phyloP scores from a whole-genome alignment of 2,329 filamentous ascomycete genomes.

The Ascochyta pisi region DNA sequence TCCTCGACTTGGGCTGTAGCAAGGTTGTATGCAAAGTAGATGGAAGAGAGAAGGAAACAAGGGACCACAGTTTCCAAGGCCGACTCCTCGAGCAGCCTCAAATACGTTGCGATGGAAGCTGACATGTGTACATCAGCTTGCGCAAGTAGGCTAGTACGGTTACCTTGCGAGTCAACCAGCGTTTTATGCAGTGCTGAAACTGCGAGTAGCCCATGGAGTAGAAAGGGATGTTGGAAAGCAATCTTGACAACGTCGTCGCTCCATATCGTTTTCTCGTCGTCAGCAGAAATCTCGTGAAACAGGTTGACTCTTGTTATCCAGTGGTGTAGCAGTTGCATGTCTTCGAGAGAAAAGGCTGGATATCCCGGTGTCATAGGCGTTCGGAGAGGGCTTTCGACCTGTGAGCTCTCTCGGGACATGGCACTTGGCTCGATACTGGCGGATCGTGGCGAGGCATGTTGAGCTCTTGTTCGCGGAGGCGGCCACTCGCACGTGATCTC shows the following conservation, averaged over 20 bases:
- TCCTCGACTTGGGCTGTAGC: slow-evolving; percentile 34
- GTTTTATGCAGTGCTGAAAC: slow-evolving; percentile 41
- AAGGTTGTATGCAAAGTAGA: slow-evolving; percentile 39
- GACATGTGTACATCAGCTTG: slow-evolving; percentile 40
- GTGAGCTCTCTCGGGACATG: slow-evolving; percentile 17
- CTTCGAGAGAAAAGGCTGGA: slow-evolving; percentile 15
- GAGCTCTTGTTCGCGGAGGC: neutral
- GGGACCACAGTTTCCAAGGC: slow-evolving; percentile 28
- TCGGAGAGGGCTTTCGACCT: slow-evolving; percentile 21
- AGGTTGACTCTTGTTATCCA: slow-evolving; percentile 34
- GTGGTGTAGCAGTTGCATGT: slow-evolving; percentile 39
- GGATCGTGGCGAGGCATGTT: neutral
- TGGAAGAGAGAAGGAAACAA: slow-evolving; percentile 38
- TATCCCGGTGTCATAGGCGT: slow-evolving; percentile 7
- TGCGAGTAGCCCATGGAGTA: slow-evolving; percentile 41
- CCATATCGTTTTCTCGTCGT: slow-evolving; percentile 24
- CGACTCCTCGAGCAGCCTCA: slow-evolving; percentile 30
- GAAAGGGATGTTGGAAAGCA: slow-evolving; percentile 35
- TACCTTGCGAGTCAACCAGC: slow-evolving; percentile 22
- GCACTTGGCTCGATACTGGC: neutral
- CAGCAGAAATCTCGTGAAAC: slow-evolving; percentile 24
- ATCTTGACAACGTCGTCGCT: slow-evolving; percentile 30
- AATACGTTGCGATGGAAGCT: slow-evolving; percentile 32
- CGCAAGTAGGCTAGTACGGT: slow-evolving; percentile 29
- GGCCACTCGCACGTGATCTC: slow-evolving; percentile 41